Base-by-base conservation (phyloP, 805 yeast genomes). In the Candida berthetii region DNA sequence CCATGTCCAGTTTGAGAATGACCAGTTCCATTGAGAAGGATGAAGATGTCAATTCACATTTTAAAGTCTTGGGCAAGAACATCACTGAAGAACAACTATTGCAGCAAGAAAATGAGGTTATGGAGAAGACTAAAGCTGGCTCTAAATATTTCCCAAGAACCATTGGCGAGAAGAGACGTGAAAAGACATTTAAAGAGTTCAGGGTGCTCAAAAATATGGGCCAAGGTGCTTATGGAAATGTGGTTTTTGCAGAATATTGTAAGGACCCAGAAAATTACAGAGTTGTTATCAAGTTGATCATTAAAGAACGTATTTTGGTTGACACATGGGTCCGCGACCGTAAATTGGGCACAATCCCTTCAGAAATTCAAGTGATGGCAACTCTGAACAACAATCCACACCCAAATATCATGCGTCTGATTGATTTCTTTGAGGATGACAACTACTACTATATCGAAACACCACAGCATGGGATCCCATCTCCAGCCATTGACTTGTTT, bases 301-400 rank as follows among this genome's bases (percentile, higher is more conserved):
- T 86, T 57, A 93, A 93, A 55, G 96, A 88, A 51, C 74, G 96
- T 43, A 93, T 93, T 53, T 68, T 93, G 53, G 96, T 93, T 10
- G 99, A 93, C 60, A 89, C 98, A 0, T 93, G 99, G 99, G 96
- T 89, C 3, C 72, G 98, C 42, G 98, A 93, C 61, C 76, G 96
- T 20, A 76, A 75, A 45, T 66, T 93, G 34, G 99, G 99, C 6
- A 90, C 96, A 0, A 84, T 93, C 31, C 98, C 98, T 2, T 81
- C 91, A n/a, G 99, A 93, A 61, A 93, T 93, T 49, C 95, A 89
- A 59, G 81, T 93, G 36, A 82, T 93, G 87, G 82, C 91, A 25
- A 80, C 81, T n/a, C 65, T 91, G 44, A 82, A 80, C 53, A 65
- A 68, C 36, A 75, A 76, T 43, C 95, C 93, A 1, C 97, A 91